Conservation (phyloP, 441 rosid genomes). For the Syzygium malaccense region DNA sequence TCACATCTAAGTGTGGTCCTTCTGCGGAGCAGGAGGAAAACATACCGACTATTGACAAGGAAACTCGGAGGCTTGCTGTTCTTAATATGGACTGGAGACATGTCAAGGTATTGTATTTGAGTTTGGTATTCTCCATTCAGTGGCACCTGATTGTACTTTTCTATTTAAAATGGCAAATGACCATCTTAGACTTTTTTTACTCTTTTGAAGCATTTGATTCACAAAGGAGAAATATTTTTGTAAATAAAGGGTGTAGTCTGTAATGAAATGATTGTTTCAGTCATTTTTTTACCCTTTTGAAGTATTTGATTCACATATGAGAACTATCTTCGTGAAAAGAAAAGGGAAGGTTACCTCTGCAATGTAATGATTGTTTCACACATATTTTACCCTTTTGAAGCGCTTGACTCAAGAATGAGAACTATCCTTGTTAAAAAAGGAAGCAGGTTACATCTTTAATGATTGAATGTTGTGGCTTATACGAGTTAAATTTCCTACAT, state of each 20-base stretch:
- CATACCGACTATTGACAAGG: constrained; percentile 48
- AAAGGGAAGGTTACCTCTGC: not conserved
- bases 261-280: not conserved
- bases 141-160: not conserved
- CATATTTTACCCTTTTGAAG: not conserved
- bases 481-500: not conserved
- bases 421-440: not conserved
- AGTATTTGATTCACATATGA: not conserved
- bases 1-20: not conserved
- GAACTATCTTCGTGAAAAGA: not conserved
- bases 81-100: constrained; percentile 93
- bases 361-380: not conserved
- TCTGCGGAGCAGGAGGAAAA: constrained; percentile 51
- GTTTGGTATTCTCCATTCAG: not conserved
- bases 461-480: not conserved
- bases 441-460: not conserved
- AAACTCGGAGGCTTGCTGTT: constrained; percentile 76
- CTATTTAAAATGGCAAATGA: not conserved
- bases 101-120: constrained; percentile 51
- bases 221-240: not conserved
- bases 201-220: not conserved
- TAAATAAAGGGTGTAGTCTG: not conserved
- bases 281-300: not conserved
- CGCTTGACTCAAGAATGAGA: not conserved
- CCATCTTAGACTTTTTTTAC: not conserved